Evolutionary conservation across 2,329 filamentous ascomycete species (phyloP), one percentile per base, ranked within the genome.

Genomic region (Aspergillus ustus): DNA sequence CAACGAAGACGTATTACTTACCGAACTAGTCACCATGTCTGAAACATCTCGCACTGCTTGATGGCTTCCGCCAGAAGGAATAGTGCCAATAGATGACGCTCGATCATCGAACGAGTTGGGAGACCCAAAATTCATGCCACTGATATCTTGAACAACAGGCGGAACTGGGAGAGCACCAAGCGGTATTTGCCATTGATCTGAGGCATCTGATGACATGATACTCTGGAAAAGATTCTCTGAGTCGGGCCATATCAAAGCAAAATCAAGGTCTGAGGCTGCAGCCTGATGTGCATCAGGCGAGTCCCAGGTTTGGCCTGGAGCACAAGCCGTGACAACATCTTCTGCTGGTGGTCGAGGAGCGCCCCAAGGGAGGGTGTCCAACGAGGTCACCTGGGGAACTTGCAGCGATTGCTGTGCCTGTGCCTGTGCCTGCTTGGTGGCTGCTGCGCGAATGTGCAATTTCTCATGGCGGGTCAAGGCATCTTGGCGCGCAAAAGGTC

Each of bases 11-110:
- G 7, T 19, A 17, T n/a, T 28, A 66, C 76, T 69, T 67, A 80
- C 78, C 61, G 78, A 73, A 56, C 72, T 78, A 11, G 75, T 75
- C 25, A 81, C 73, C 78, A 81, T 79, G 45, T 79, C 76, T 31
- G 78, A 79, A 31, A 81, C 75, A 73, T 80, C 78, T 29, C 75
- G 74, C n/a, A 81, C 78, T 45, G 79, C 79, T 64, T 77, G 73
- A 48, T 79, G 77, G 44, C 77, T 78, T 43, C 75, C 79, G 4
- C 79, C 79, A 2, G 71, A 75, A 1, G 78, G 77, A 43, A 80
- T 79, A 17, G 70, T 51, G 5, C 75, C 75, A 40, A 78, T 75
- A 9, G 77, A 73, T 3, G 73, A 71, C 20, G 68, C 67, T 44
- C 75, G 71, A 50, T 79, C 75, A 25, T 78, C 72, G 52, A 78